phyloP scores from a whole-genome alignment of 305 asterid species.

The Petunia hybrid region DNA sequence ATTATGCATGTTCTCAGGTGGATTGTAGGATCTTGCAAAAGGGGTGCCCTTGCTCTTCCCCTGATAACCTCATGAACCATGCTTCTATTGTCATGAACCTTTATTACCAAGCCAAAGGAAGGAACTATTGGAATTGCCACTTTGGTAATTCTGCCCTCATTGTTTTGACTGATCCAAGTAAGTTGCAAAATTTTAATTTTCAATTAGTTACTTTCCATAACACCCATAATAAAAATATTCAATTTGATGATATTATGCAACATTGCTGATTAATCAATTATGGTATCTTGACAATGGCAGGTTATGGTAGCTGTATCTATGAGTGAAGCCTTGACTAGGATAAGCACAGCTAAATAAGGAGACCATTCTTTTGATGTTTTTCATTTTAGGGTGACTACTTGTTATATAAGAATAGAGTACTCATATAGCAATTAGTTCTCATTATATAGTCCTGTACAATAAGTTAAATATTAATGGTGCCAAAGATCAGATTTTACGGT shows the following conservation, averaged over 20 bases:
- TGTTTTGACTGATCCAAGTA: constrained; percentile 61
- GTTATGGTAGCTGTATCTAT: constrained; percentile 29
- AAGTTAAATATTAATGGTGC: neutral
- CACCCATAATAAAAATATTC: neutral
- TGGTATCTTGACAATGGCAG: constrained; percentile 17
- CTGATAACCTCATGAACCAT: constrained; percentile 50
- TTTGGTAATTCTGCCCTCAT: constrained; percentile 57
- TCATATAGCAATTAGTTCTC: neutral
- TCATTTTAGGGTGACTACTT: neutral
- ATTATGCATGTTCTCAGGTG: constrained; percentile 54
- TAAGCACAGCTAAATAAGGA: neutral
- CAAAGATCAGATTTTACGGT: neutral
- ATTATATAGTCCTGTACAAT: constrained; percentile 1
- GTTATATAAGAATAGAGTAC: neutral
- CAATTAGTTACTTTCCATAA: too few species aligned
- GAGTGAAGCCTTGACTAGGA: neutral
- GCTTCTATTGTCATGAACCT: constrained; percentile 79
- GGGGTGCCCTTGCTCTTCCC: constrained; percentile 54
- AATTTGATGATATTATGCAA: constrained; percentile 1
- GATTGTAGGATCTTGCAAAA: constrained; percentile 48
- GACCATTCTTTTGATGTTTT: neutral
- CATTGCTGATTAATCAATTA: neutral
- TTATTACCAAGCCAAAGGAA: constrained; percentile 54
- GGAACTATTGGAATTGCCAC: constrained; percentile 57
- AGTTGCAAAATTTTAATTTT: neutral